Conservation (phyloP, 345 rosid genomes). For the Trapa incisa region DNA sequence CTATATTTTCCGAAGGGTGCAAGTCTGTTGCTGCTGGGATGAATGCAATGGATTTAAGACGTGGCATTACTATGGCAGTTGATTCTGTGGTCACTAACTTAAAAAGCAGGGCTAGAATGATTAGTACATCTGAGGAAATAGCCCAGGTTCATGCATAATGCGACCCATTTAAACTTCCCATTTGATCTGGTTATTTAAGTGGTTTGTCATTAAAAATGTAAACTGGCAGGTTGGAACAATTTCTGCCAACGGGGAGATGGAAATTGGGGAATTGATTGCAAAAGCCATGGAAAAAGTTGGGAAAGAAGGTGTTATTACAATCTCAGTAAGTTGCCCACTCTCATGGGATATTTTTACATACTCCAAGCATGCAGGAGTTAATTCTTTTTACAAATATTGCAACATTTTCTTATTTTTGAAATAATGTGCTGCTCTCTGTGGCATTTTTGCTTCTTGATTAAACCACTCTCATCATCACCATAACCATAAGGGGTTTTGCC, state of each 20-base stretch:
- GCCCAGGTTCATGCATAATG: slow-evolving; percentile 38
- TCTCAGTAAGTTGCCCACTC: slow-evolving; percentile 43
- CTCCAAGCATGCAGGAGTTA: neutral
- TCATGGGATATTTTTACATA: neutral
- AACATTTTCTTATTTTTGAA: neutral
- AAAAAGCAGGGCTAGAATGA: slow-evolving; percentile 90
- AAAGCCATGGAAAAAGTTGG: slow-evolving; percentile 99
- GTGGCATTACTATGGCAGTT: slow-evolving; percentile 90
- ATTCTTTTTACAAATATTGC: neutral
- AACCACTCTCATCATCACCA: too few species aligned
- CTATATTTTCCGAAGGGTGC: slow-evolving; percentile 87
- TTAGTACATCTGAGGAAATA: slow-evolving; percentile 94
- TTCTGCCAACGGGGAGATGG: slow-evolving; percentile 96
- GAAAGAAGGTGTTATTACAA: slow-evolving; percentile 96
- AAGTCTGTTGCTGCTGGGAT: slow-evolving; percentile 95
- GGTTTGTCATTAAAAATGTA: neutral
- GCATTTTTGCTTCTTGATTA: neutral
- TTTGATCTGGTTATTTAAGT: neutral
- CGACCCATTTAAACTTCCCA: too few species aligned
- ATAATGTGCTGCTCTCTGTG: neutral
- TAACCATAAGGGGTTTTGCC: too few species aligned
- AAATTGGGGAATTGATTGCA: slow-evolving; percentile 96
- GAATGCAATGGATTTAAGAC: slow-evolving; percentile 93
- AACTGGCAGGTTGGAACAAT: slow-evolving; percentile 73
- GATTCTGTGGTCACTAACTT: slow-evolving; percentile 75